Evolutionary conservation across 441 rosid genomes (phyloP).

Genomic region (Aleurites moluccanus): DNA sequence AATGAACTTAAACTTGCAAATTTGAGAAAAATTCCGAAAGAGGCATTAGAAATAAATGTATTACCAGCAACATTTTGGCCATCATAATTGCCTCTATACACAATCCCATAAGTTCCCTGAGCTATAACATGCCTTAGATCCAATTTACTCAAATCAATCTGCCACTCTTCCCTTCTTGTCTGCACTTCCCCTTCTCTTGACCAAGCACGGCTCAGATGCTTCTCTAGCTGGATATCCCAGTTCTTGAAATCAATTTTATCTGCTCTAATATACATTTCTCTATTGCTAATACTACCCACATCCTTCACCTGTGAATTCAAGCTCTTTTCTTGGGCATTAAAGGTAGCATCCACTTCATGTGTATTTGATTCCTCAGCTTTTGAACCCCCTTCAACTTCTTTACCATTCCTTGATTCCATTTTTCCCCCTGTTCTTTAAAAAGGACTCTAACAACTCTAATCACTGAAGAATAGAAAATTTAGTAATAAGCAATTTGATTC

Average conservation of each 20-base stretch:
- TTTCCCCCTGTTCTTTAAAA: not conserved
- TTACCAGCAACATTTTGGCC: constrained; percentile 82
- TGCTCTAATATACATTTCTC: constrained; percentile 57
- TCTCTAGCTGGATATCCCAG: constrained; percentile 80
- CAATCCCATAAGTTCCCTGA: constrained; percentile 79
- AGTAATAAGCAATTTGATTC: not conserved
- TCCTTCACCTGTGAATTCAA: constrained; percentile 41
- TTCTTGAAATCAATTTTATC: constrained; percentile 74
- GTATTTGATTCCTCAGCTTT: constrained; percentile 20
- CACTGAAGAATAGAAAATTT: not conserved
- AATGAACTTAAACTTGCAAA: not conserved
- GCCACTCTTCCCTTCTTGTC: constrained; percentile 64
- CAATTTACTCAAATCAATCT: constrained; percentile 74
- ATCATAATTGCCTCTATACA: constrained; percentile 67
- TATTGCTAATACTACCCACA: constrained; percentile 42
- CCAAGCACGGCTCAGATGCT: constrained; percentile 73
- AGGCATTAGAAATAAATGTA: too few relatives aligned
- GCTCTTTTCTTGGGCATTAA: constrained; percentile 16
- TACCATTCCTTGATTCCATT: constrained; percentile 35
- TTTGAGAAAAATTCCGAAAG: not conserved
- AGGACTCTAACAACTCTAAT: not conserved
- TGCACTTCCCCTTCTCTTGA: constrained; percentile 53
- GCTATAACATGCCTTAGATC: constrained; percentile 57
- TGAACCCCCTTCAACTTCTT: constrained; percentile 25
- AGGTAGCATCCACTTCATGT: constrained; percentile 5